Evolutionary conservation across 208 protist genomes (phyloP).

Genomic region (Trypanosoma mega): DNA sequence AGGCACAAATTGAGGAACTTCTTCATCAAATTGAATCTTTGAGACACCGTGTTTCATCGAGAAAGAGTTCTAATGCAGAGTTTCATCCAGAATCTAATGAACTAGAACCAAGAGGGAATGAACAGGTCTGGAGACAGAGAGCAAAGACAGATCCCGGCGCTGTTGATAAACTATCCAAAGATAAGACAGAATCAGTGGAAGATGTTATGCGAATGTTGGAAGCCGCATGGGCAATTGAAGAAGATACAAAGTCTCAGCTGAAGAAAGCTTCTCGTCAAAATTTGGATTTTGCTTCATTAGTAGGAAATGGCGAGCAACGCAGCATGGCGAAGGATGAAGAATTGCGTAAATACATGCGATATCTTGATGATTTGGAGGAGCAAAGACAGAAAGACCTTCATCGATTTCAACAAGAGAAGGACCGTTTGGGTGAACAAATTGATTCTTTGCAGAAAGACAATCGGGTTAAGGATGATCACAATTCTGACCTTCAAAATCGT

Average conservation of each 20-base stretch:
- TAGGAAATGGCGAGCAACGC: constrained; percentile 34
- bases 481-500: constrained; percentile 29
- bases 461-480: constrained; percentile 27
- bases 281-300: constrained; percentile 15
- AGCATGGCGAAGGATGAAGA: constrained; percentile 54
- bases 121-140: constrained; percentile 1
- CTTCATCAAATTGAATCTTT: constrained; percentile 43
- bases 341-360: constrained; percentile 35
- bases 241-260: constrained; percentile 37
- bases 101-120: constrained; percentile 14
- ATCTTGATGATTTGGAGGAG: constrained; percentile 36
- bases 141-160: neutral
- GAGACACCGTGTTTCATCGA: constrained; percentile 11
- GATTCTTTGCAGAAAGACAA: constrained; percentile 18
- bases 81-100: constrained; percentile 15
- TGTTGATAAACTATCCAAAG: constrained; percentile 46
- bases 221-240: constrained; percentile 57
- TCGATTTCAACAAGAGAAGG: constrained; percentile 17
- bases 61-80: constrained; percentile 10
- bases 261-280: constrained; percentile 28
- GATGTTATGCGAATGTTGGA: constrained; percentile 78
- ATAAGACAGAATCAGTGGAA: constrained; percentile 72
- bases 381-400: constrained; percentile 31
- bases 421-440: constrained; percentile 13
- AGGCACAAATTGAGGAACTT: constrained; percentile 49